Conservation (phyloP, 2,329 filamentous ascomycete genomes). For the Nigrospora sphaerica region DNA sequence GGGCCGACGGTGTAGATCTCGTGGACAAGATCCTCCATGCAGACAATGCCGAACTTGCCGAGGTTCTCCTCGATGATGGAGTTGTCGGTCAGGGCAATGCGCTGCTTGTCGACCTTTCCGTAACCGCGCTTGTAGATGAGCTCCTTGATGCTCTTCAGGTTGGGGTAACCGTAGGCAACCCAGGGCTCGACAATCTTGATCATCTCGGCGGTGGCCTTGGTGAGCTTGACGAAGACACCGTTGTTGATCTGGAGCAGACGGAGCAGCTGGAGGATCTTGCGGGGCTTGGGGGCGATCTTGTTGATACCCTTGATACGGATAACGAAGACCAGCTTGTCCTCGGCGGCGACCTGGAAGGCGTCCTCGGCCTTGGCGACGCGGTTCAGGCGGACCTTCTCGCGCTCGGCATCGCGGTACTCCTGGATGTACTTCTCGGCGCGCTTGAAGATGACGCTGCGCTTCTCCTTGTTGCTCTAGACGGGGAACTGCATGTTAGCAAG, state of each 20-base stretch:
- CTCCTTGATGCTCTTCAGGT: slow-evolving; percentile 98
- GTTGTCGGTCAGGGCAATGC: slow-evolving; percentile 94
- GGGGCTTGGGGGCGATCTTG: slow-evolving; percentile 99
- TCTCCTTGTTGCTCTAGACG: slow-evolving; percentile 88
- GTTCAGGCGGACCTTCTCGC: slow-evolving; percentile 91
- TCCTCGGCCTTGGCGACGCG: slow-evolving; percentile 88
- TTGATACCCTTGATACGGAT: slow-evolving; percentile 99
- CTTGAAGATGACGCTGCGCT: slow-evolving; percentile 99
- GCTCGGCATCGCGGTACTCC: slow-evolving; percentile 98
- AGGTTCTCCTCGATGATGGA: slow-evolving; percentile 93
- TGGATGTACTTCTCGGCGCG: slow-evolving; percentile 99
- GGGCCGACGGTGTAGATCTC: slow-evolving; percentile 98
- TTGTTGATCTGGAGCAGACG: slow-evolving; percentile 99
- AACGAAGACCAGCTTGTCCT: slow-evolving; percentile 95
- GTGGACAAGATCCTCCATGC: slow-evolving; percentile 98
- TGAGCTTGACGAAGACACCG: slow-evolving; percentile 94
- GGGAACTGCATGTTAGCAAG: slow-evolving; percentile 11
- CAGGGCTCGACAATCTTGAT: slow-evolving; percentile 98
- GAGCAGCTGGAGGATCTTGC: slow-evolving; percentile 99
- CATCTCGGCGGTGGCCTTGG: slow-evolving; percentile 97
- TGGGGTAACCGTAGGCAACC: slow-evolving; percentile 98
- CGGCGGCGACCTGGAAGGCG: slow-evolving; percentile 87
- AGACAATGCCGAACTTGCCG: slow-evolving; percentile 98
- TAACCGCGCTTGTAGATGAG: slow-evolving; percentile 99
- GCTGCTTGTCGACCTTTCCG: slow-evolving; percentile 98